Base-by-base conservation (phyloP, 495 filamentous ascomycete genomes). In the Penicillium waksmanii region DNA sequence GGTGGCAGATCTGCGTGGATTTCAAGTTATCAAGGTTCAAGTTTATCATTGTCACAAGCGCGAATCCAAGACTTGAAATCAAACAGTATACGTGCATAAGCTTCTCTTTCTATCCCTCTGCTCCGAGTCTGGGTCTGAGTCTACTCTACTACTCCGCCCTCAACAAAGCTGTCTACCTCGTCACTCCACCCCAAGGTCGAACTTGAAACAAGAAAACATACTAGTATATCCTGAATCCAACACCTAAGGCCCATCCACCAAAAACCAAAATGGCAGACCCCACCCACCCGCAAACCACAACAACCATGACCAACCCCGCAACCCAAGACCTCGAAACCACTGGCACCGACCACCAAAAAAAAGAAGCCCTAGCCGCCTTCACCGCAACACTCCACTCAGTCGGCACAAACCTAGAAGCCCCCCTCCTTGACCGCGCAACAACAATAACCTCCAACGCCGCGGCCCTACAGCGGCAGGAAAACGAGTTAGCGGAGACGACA, bases 341-440 rank as follows among this genome's bases (percentile, higher is more conserved):
- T 21, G 59, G 51, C n/a, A n/a, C 3, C 36, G 62, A 68, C 31
- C 62, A 66, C 47, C 66, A 63, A 48, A 63, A 67, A 49, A 63
- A 73, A 58, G 86, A 94, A 82, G 91, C 92, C 51, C 85, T 87
- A 67, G 77, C 83, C 48, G 89, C 90, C 13, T 86, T 96, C 69
- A 83, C 87, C 18, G 90, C 90, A n/a, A 88, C 90, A 7, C 87
- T 95, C 48, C 78, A 80, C 66, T 87, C 90, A 71, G 85, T 93
- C 36, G 88, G 87, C 54, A 72, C 81, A 55, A 84, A 82, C 61
- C 75, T 92, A 48, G 88, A 93, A 75, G 70, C 80, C 21, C 83
- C 89, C 51, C 84, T 97, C 21, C 82, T 84, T 50, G 80, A 85
- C 34, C 91, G 93, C 64, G 92, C 90, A 7, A 73, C 79, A n/a